Conservation (phyloP, 768 basidiomycete species). For the Pulveroboletus sp. region DNA sequence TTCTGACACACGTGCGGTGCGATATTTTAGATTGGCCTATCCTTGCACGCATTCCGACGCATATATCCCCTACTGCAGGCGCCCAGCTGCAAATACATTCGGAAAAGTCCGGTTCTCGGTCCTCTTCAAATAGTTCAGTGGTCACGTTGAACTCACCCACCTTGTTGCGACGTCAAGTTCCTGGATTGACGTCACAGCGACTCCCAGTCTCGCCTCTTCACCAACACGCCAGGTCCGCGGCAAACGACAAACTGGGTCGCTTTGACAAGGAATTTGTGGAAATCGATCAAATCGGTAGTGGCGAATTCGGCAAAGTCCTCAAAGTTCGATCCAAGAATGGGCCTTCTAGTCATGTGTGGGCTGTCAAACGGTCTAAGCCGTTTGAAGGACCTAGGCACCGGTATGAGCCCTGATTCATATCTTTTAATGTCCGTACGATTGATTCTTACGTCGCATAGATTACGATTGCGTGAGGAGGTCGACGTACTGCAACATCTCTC, state of each 20-base stretch:
- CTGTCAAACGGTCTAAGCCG: conserved; percentile 91
- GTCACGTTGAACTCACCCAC: conserved; percentile 47
- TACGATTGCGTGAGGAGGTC: conserved; percentile 91
- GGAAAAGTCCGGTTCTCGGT: conserved; percentile 55
- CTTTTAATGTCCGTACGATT: conserved; percentile 13
- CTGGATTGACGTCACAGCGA: conserved; percentile 22
- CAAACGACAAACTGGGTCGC: conserved; percentile 55
- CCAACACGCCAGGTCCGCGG: conserved; percentile 28
- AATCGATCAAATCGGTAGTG: conserved; percentile 80
- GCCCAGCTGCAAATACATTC: conserved; percentile 34
- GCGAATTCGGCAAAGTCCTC: conserved; percentile 92
- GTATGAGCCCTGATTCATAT: conserved; percentile 41
- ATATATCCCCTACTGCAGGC: conserved; percentile 47
- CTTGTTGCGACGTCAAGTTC: conserved; percentile 34
- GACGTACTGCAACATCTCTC: conserved; percentile 82
- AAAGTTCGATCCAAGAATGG: conserved; percentile 71
- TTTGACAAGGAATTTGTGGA: conserved; percentile 83
- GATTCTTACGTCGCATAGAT: conserved; percentile 38
- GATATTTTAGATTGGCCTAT: conserved; percentile 50
- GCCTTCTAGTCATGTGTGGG: conserved; percentile 57
- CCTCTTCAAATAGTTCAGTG: conserved; percentile 51
- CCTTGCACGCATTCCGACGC: conserved; percentile 47
- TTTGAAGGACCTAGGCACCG: conserved; percentile 91
- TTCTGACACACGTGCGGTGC: background rate
- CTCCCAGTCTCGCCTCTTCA: conserved; percentile 22